Base-by-base conservation (phyloP, 179 eudicot genomes). In the Drosera spatulata region DNA sequence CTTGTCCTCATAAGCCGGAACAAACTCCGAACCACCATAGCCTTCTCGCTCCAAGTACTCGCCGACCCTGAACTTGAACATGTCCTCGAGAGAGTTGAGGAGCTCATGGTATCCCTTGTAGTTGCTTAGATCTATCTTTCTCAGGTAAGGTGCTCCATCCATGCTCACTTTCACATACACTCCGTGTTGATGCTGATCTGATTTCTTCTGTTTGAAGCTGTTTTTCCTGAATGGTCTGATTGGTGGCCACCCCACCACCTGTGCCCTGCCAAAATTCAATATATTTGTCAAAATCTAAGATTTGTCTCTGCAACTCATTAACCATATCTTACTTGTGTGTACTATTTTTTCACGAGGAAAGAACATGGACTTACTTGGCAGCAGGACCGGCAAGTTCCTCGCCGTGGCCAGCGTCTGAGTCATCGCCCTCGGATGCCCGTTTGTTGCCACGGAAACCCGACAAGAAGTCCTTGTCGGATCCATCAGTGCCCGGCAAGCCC, bases 121-220 rank as follows among this genome's bases (percentile, higher is more conserved):
- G 10, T 72, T 63, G 61, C 73, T 80, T 51, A 83, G 56, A 64
- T 83, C 88, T 62, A 83, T 76, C 70, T 83, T 83, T 51, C 88
- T 75, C 0, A 83, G 74, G 54, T 78, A 83, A 65, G 89, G 86
- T 22, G 89, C 89, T 57, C 89, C 88, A 73, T 83, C 88, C 87
- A 22, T 22, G 33, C 33, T 22, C 33, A 22, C 33, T 22, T 22
- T 22, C 33, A 22, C 33, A 22, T 22, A 82, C 75, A 79, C 87
- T 77, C 3, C 79, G 82, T 72, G 79, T 82, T 66, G 80, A 68
- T 66, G 80, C 3, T 65, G 55, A 53, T 76, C 78, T 0, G 62
- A 39, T 46, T 69, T 71, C 71, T 68, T 71, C 1, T 63, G 61
- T 14, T 57, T 73, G 46, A 77, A 37, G 67, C 58, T 77, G 65